Conservation (phyloP, 306 rosid species). For the Cicer pinnatifidum region DNA sequence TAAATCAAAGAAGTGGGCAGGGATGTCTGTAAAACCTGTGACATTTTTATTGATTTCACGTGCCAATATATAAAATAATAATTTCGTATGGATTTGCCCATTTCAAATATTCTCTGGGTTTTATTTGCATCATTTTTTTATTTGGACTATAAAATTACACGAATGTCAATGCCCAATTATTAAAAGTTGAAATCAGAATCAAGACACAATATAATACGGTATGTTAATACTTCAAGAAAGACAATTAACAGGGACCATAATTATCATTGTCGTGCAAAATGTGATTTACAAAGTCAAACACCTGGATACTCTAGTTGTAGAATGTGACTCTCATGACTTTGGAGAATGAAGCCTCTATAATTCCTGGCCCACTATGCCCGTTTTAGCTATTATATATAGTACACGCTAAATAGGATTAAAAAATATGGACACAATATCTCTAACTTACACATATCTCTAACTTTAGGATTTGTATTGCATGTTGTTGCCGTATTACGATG, state of each 20-base stretch:
- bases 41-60: constrained; percentile 52
- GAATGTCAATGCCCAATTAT: constrained; percentile 41
- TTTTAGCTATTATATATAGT: background rate
- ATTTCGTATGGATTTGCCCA: constrained; percentile 23
- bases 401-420: background rate
- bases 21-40: constrained; percentile 54
- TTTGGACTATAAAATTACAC: constrained; percentile 28
- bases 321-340: background rate
- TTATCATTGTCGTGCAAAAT: constrained; percentile 44
- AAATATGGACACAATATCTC: background rate
- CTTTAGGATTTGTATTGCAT: no score
- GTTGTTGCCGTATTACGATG: no score
- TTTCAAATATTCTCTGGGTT: constrained; percentile 52
- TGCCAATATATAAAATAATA: constrained; percentile 38
- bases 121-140: constrained; percentile 33
- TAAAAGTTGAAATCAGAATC: constrained; percentile 6
- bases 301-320: constrained; percentile 8
- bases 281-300: constrained; percentile 48
- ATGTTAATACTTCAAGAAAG: constrained; percentile 16
- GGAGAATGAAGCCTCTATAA: constrained; percentile 17
- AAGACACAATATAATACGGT: background rate
- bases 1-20: constrained; percentile 37
- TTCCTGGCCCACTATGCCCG: background rate
- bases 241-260: constrained; percentile 46
- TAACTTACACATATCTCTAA: background rate